Base-by-base conservation (phyloP, 202 grass and related monocot genomes). In the Bolboschoenoplectus hybrid region DNA sequence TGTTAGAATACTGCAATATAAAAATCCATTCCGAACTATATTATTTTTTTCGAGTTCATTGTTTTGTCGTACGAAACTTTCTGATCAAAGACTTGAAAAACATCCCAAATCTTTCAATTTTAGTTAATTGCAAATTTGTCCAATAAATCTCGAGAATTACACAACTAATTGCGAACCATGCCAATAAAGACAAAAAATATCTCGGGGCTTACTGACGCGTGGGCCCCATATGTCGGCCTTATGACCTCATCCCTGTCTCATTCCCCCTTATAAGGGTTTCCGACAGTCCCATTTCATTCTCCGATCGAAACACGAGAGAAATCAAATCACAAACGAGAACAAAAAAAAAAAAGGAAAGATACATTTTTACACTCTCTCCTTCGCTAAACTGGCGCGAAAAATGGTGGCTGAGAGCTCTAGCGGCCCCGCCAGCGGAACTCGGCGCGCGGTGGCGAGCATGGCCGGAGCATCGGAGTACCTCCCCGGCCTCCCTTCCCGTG, bases 381-480 rank as follows among this genome's bases (percentile, higher is more conserved):
- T 9, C 43, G 44, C 6, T 66, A 51, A 44, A 56, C 44, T 51
- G 81, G 49, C 62, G 43, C 39, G 14, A 84, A 65, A 43, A 47
- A 88, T 87, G 85, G 89, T 74, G 40, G 39, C 52, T 9, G 89
- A 89, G 2, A 84, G 82, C 85, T 81, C 84, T 45, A 82, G 84
- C 86, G 82, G 68, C 51, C 87, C 66, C 51, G 50, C 85, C 47
- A 87, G 71, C 14, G 73, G 60, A 53, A 91, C 86, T 62, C 64
- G 39, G 32, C 63, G 90, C 3, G 7, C 85, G 45, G 65, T 50
- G 32, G 63, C 69, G 9, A 87, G 56, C 41, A 7, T 80, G 34
- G 83, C 17, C 38, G 86, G 84, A 13, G 91, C 92, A 19, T 91
- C 84, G 14, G 91, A 90, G 63, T 91, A 74, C 81, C 95, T 98